Base-by-base conservation (phyloP, 192 early-diverging fungal genomes). In the Podila verticillata region DNA sequence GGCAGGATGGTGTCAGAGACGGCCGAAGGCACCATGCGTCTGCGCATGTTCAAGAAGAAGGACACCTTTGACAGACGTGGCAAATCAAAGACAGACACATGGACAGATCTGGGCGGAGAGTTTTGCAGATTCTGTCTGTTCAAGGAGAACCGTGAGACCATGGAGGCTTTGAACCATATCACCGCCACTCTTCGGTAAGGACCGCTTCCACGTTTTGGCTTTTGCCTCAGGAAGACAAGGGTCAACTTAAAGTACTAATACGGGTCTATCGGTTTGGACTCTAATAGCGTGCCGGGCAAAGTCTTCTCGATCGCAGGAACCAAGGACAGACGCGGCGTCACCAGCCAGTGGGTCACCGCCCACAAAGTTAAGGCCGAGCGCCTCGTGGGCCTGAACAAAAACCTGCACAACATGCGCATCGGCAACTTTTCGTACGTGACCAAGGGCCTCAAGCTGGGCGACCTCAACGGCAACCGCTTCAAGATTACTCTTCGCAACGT, bases 141-240 rank as follows among this genome's bases (percentile, higher is more conserved):
- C 81, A 99, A 99, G 82, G 93, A 96, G 65, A 96, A 97, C 83
- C 86, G 81, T 48, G 98, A 99, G 72, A 95, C 97, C 5, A 96
- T 97, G 92, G 93, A 94, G 10, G 92, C 91, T 0, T 71, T 97
- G 48, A 89, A 90, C 66, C 85, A 67, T 30, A 65, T 96, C 32
- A 74, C 91, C 3, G 86, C 83, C 12, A 57, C 79, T 7, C 58
- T 91, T 39, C 48, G 65, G 66, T 63, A 77, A 61, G 36, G 39
- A 63, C 61, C 22, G 17, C 30, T 48, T 20, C 17, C 7, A 2
- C 15, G 44, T 22, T 60, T 15, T 29, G 30, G n/a, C n/a, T n/a
- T n/a, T n/a, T n/a, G n/a, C n/a, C n/a, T n/a, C n/a, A n/a, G n/a
- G n/a, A n/a, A n/a, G 22, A 68, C 24, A 22, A 2, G 10, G 7